Conservation (phyloP, 2,329 filamentous ascomycete genomes). For the Pseudocercospora vitis region DNA sequence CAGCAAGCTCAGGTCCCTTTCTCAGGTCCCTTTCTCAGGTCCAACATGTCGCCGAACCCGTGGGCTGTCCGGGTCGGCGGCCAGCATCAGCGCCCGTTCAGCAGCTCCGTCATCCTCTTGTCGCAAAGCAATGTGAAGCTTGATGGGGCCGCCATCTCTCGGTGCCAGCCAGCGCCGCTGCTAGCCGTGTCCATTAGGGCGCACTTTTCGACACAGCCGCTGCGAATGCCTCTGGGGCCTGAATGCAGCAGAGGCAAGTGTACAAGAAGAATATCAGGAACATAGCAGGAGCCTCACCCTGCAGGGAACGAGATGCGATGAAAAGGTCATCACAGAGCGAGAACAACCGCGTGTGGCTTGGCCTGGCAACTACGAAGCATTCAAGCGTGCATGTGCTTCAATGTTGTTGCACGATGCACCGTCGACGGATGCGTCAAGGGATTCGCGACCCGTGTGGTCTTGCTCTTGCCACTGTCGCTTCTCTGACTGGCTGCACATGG, state of each 20-base stretch:
- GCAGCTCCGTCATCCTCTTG: conserved; percentile 23
- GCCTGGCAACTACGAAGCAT: too few species aligned
- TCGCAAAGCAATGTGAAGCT: conserved; percentile 26
- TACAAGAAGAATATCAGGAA: background rate
- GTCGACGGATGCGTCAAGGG: too few species aligned
- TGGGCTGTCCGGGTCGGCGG: conserved; percentile 18
- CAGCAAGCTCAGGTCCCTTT: background rate
- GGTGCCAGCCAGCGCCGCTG: conserved; percentile 20
- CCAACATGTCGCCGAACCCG: conserved; percentile 24
- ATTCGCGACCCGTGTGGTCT: too few species aligned
- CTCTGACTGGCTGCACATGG: too few species aligned
- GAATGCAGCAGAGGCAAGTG: background rate
- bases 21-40: conserved; percentile 10
- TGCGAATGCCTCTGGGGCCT: conserved; percentile 5
- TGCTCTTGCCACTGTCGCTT: too few species aligned
- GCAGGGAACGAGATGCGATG: too few species aligned
- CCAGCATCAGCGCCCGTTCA: conserved; percentile 12
- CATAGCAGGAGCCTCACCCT: background rate
- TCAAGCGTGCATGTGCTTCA: too few species aligned
- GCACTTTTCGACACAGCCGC: conserved; percentile 17
- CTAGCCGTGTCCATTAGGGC: conserved; percentile 18
- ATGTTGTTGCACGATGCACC: too few species aligned
- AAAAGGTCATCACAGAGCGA: too few species aligned
- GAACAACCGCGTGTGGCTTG: too few species aligned
- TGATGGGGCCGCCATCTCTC: conserved; percentile 20